These are phyloP conservation scores for Hymenoscyphus repandus DNA, from an alignment of 2,329 filamentous ascomycete genomes.

Conservation along the genomic window DNA sequence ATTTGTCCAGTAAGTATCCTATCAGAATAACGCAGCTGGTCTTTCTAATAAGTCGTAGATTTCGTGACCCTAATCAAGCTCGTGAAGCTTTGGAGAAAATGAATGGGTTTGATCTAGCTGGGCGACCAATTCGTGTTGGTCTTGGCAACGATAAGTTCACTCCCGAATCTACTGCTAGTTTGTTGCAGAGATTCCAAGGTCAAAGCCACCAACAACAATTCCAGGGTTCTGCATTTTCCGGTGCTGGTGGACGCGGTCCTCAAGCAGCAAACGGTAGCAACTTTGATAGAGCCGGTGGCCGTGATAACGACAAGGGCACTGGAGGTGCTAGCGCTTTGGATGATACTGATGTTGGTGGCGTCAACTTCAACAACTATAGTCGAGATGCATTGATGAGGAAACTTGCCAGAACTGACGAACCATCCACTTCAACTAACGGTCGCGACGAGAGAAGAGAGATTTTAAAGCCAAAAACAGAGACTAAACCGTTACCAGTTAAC, in stretches of 20 bases:
- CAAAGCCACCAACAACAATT: slow-evolving; percentile 65
- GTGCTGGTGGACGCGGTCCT: slow-evolving; percentile 78
- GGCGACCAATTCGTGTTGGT: slow-evolving; percentile 94
- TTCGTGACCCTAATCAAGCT: slow-evolving; percentile 83
- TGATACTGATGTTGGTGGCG: slow-evolving; percentile 94
- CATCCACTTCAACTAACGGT: slow-evolving; percentile 51
- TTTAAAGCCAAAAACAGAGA: slow-evolving; percentile 72
- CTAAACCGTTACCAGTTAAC: slow-evolving; percentile 73
- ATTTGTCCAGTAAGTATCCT: slow-evolving; percentile 83
- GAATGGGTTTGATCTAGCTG: slow-evolving; percentile 98
- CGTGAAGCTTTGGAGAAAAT: slow-evolving; percentile 96
- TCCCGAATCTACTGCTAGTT: slow-evolving; percentile 88
- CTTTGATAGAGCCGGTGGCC: slow-evolving; percentile 85
- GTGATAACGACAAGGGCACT: slow-evolving; percentile 81
- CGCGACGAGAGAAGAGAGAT: slow-evolving; percentile 61
- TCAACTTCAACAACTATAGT: slow-evolving; percentile 99
- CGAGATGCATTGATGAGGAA: slow-evolving; percentile 98
- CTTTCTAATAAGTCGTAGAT: slow-evolving; percentile 52
- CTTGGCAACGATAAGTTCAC: slow-evolving; percentile 99
- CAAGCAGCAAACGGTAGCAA: slow-evolving; percentile 69
- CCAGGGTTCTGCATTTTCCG: slow-evolving; percentile 88
- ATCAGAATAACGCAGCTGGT: not conserved
- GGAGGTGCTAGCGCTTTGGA: slow-evolving; percentile 91
- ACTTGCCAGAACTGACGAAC: slow-evolving; percentile 91
- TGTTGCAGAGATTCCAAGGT: slow-evolving; percentile 86